Percentiles rank a stretch among this genome's conserved stretches.
phyloP scores from a whole-genome alignment of 495 filamentous ascomycete species.

The Penicillium turbatum region DNA sequence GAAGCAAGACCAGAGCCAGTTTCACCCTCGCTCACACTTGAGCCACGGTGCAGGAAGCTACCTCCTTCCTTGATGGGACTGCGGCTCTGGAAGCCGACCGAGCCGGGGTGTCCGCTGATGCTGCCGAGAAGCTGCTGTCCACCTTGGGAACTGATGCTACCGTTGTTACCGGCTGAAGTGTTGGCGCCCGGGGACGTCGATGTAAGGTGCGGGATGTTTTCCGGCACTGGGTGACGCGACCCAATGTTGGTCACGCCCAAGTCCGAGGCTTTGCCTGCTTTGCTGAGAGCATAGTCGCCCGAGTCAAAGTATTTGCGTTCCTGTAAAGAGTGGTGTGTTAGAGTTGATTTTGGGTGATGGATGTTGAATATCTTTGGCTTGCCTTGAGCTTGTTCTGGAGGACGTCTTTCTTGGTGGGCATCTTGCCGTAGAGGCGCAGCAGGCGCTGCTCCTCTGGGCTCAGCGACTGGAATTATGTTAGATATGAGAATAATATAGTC shows the following conservation, averaged over 20 bases:
- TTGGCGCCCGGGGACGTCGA: conserved; percentile 63
- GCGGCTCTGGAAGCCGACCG: conserved; percentile 54
- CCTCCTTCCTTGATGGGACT: conserved; percentile 79
- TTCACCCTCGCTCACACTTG: conserved; percentile 65
- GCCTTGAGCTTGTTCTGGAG: conserved; percentile 95
- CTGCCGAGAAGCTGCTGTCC: conserved; percentile 42
- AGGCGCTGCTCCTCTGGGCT: conserved; percentile 90
- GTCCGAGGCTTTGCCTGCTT: conserved; percentile 94
- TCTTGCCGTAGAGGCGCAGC: conserved; percentile 93
- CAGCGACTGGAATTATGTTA: conserved; percentile 57
- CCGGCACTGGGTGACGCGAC: conserved; percentile 88
- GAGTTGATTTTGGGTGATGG: not conserved
- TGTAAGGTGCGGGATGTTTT: conserved; percentile 90
- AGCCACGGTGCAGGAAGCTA: conserved; percentile 73
- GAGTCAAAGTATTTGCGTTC: conserved; percentile 99
- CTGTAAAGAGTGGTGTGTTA: conserved; percentile 33
- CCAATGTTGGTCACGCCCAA: conserved; percentile 91
- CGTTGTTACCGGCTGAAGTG: conserved; percentile 36
- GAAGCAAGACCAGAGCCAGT: conserved; percentile 21
- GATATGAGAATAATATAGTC: conserved; percentile 8
- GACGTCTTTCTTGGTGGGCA: conserved; percentile 91
- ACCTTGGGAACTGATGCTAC: conserved; percentile 40
- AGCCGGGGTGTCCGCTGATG: conserved; percentile 44
- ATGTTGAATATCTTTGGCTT: conserved; percentile 5
- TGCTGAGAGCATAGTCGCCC: conserved; percentile 95